These are phyloP conservation scores for Penicillium sp. DNA, from an alignment of 2,329 filamentous ascomycete genomes.

Conservation along the genomic window DNA sequence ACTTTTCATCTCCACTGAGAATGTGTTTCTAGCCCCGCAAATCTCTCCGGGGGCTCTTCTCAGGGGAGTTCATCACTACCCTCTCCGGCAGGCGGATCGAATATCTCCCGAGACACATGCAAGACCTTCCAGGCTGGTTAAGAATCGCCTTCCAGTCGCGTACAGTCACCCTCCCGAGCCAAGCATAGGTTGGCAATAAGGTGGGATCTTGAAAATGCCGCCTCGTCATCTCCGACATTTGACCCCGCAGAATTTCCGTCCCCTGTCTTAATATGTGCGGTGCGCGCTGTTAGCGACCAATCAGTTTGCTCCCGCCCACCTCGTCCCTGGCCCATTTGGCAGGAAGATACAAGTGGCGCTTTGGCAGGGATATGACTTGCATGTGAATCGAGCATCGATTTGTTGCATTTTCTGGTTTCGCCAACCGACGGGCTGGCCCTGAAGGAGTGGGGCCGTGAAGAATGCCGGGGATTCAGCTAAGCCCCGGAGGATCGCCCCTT, in stretches of 20 bases:
- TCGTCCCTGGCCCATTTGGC: neutral
- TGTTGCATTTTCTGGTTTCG: neutral
- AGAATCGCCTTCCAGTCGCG: neutral
- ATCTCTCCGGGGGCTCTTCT: neutral
- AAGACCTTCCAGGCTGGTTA: neutral
- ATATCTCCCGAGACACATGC: conserved; percentile 5
- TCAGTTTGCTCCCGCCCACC: neutral
- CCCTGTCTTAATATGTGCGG: conserved; percentile 13
- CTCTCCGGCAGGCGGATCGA: neutral
- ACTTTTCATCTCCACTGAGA: neutral
- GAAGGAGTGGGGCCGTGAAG: conserved; percentile 10
- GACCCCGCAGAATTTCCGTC: conserved; percentile 20
- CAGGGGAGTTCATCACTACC: neutral
- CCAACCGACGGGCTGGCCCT: neutral
- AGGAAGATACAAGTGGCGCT: neutral
- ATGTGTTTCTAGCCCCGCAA: neutral
- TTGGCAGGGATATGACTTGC: conserved; percentile 5
- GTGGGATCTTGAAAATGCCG: neutral
- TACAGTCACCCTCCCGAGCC: neutral
- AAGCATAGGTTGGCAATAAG: neutral
- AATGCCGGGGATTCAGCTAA: conserved; percentile 1
- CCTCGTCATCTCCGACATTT: neutral
- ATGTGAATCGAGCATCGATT: conserved; percentile 6
- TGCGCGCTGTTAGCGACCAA: conserved; percentile 9
- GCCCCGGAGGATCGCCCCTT: conserved; percentile 13